Conservation (phyloP, 2,329 filamentous ascomycete genomes). For the Penicillium concentricum region DNA sequence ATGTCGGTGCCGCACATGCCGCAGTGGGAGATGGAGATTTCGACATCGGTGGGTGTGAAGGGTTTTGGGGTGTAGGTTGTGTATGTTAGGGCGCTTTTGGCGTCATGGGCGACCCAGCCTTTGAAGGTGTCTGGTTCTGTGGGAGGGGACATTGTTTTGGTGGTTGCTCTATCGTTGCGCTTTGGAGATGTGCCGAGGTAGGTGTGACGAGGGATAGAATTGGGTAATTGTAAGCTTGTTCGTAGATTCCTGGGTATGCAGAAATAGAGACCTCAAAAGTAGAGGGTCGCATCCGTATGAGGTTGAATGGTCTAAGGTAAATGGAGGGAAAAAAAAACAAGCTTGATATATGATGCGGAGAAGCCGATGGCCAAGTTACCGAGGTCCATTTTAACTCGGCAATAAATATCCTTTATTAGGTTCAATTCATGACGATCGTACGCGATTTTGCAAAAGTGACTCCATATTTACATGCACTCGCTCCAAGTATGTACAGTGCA, state of each 20-base stretch:
- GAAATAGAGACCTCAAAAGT: neutral
- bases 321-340: neutral
- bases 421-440: neutral
- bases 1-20: conserved; percentile 66
- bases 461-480: conserved; percentile 19
- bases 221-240: neutral
- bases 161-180: neutral
- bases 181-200: conserved; percentile 1
- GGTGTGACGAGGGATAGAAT: neutral
- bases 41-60: conserved; percentile 61
- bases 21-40: conserved; percentile 65
- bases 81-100: conserved; percentile 33
- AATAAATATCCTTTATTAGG: neutral
- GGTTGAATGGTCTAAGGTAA: neutral
- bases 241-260: neutral
- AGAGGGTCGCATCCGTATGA: neutral
- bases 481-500: conserved; percentile 22
- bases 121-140: conserved; percentile 32
- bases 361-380: conserved; percentile 13
- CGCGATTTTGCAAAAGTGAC: neutral
- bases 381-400: conserved; percentile 6
- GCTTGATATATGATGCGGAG: conserved; percentile 11
- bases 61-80: conserved; percentile 42
- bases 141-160: neutral
- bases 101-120: conserved; percentile 41